These are phyloP conservation scores for Aspergillus mulundensis DNA, from an alignment of 495 filamentous ascomycete species.

Conservation along the genomic window DNA sequence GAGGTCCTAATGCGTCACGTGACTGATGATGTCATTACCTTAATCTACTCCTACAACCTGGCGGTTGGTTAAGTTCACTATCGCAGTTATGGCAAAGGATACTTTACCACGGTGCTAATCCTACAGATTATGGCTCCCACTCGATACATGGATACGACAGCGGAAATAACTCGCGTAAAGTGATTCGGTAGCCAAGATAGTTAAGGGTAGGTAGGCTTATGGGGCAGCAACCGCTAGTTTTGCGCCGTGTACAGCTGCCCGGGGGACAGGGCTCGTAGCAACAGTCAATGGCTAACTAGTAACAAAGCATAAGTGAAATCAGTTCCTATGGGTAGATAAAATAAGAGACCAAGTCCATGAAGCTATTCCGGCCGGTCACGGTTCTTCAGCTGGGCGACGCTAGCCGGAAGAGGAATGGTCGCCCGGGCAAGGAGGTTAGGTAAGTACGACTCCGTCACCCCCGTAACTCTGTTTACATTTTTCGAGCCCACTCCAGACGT, in stretches of 20 bases:
- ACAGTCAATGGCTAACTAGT: neutral
- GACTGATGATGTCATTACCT: neutral
- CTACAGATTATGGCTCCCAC: too few species aligned
- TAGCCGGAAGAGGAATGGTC: neutral
- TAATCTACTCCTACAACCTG: too few species aligned
- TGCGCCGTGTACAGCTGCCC: slow-evolving; percentile 3
- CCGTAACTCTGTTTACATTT: slow-evolving; percentile 6
- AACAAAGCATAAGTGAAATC: too few species aligned
- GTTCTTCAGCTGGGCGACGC: neutral
- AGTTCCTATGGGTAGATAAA: too few species aligned
- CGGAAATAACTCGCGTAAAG: neutral
- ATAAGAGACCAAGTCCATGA: neutral
- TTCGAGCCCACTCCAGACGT: slow-evolving; percentile 20
- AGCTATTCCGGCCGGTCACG: neutral
- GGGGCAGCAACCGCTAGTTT: neutral
- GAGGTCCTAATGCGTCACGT: neutral
- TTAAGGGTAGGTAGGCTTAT: too few species aligned
- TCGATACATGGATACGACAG: too few species aligned
- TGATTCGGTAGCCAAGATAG: too few species aligned
- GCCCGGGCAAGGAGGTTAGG: neutral
- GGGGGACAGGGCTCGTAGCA: neutral
- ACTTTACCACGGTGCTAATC: too few species aligned
- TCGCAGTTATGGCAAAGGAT: too few species aligned
- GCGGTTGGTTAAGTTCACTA: too few species aligned
- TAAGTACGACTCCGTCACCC: neutral